Evolutionary conservation across 768 basidiomycete species (phyloP).

Genomic region (Tulasnella sp.): DNA sequence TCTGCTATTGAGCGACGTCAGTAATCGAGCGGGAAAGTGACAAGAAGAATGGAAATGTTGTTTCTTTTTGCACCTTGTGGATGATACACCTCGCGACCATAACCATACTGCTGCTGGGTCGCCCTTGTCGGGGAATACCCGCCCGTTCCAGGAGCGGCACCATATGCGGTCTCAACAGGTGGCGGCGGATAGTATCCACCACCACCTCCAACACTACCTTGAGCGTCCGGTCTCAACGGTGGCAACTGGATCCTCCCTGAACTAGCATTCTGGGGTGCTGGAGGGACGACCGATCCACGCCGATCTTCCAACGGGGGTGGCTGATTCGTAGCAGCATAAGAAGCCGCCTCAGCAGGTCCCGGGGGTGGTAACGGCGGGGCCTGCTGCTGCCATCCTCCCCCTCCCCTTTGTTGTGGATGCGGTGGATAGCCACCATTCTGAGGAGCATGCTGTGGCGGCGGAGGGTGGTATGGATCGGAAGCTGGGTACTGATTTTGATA

Average conservation of each 20-base stretch:
- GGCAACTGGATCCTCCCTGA: constrained; percentile 45
- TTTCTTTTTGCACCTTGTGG: constrained; percentile 21
- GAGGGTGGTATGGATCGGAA: constrained; percentile 7
- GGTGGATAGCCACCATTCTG: not conserved
- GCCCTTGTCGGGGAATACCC: constrained; percentile 12
- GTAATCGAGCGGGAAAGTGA: not conserved
- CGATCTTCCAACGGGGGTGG: constrained; percentile 2
- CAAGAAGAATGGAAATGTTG: not conserved
- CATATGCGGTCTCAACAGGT: not conserved
- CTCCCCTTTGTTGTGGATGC: constrained; percentile 2
- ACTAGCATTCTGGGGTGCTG: constrained; percentile 19
- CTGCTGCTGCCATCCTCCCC: not conserved
- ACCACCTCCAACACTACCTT: too few relatives aligned
- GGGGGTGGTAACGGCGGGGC: not conserved
- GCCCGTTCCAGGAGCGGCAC: not conserved
- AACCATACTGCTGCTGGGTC: constrained; percentile 22
- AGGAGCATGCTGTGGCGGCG: constrained; percentile 1
- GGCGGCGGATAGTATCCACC: constrained; percentile 13
- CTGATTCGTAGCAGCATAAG: not conserved
- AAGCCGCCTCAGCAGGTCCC: not conserved
- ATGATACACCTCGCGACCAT: constrained; percentile 19
- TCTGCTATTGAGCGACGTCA: too few relatives aligned
- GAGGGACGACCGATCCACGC: not conserved
- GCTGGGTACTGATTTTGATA: not conserved
- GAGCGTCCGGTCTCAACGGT: constrained; percentile 32